These are phyloP conservation scores for Lasiosphaeria miniovina DNA, from an alignment of 495 filamentous ascomycete species.

Conservation along the genomic window DNA sequence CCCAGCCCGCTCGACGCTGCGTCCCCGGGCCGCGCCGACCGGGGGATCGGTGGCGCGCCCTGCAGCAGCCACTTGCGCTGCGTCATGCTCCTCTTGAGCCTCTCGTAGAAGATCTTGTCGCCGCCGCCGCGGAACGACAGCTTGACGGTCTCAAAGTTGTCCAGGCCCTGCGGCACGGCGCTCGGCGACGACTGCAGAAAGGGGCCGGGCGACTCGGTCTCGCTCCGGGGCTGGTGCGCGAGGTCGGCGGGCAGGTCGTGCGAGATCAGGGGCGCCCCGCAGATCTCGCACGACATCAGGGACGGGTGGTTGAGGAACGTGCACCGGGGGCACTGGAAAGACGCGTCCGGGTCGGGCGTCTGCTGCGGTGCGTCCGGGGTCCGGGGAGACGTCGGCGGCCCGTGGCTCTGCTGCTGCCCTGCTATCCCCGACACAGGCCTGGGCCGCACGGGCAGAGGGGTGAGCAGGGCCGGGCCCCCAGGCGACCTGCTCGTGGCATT, in stretches of 20 bases:
- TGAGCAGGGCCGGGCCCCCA: constrained; percentile 20
- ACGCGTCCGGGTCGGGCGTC: constrained; percentile 33
- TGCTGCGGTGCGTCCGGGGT: constrained; percentile 2
- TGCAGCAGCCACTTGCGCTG: constrained; percentile 97
- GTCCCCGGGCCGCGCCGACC: constrained; percentile 48
- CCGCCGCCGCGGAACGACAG: constrained; percentile 88
- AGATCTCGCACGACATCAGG: constrained; percentile 84
- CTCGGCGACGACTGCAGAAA: constrained; percentile 41
- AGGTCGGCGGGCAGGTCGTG: constrained; percentile 47
- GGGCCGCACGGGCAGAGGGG: constrained; percentile 29
- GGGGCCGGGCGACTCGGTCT: constrained; percentile 72
- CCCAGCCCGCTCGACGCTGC: constrained; percentile 31
- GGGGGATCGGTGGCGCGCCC: constrained; percentile 84
- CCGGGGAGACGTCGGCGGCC: not conserved
- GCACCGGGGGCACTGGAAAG: constrained; percentile 78
- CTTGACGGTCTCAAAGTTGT: constrained; percentile 67
- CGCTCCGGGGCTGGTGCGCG: constrained; percentile 46
- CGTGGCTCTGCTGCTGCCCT: constrained; percentile 4
- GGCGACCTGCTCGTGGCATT: constrained; percentile 56
- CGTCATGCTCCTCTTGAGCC: constrained; percentile 79
- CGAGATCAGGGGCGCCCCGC: constrained; percentile 70
- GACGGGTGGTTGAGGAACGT: constrained; percentile 94
- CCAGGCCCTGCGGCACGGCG: not conserved
- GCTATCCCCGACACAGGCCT: constrained; percentile 17
- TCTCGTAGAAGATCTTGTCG: constrained; percentile 84